Percentiles rank a stretch among this genome's conserved stretches.
These are phyloP conservation scores for Saturnispora silvae DNA, from an alignment of 805 yeast species.

Conservation along the genomic window DNA sequence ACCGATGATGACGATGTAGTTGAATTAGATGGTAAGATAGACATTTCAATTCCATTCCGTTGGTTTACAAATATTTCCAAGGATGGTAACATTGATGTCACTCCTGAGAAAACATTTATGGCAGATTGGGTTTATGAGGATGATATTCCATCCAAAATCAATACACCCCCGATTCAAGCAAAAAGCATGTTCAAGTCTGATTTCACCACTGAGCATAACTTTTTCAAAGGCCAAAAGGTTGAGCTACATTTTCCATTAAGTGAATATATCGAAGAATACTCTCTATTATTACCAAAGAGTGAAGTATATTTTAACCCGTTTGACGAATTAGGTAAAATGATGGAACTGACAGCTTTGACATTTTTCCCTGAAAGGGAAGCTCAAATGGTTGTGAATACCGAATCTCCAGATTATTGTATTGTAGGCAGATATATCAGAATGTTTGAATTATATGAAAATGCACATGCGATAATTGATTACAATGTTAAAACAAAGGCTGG, in stretches of 20 bases:
- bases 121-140: slow-evolving; percentile 13
- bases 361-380: slow-evolving; percentile 32
- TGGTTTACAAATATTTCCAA: slow-evolving; percentile 19
- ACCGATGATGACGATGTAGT: slow-evolving; percentile 7
- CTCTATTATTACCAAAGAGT: slow-evolving; percentile 39
- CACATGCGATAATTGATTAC: slow-evolving; percentile 18
- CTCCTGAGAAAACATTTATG: slow-evolving; percentile 14
- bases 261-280: slow-evolving; percentile 38
- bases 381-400: slow-evolving; percentile 25
- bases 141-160: slow-evolving; percentile 10
- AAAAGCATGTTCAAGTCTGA: background rate
- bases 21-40: background rate
- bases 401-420: slow-evolving; percentile 28
- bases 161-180: slow-evolving; percentile 4
- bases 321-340: slow-evolving; percentile 45
- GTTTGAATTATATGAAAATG: slow-evolving; percentile 22
- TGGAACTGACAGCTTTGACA: slow-evolving; percentile 32
- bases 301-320: slow-evolving; percentile 51
- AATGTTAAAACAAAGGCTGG: slow-evolving; percentile 1
- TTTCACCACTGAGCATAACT: slow-evolving; percentile 19
- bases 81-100: slow-evolving; percentile 8
- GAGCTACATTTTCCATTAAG: slow-evolving; percentile 31
- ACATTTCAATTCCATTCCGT: too few species aligned
- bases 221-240: slow-evolving; percentile 20
- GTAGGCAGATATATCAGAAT: slow-evolving; percentile 30